Base-by-base conservation (phyloP, 83 land plant species). In the Picea abies region DNA sequence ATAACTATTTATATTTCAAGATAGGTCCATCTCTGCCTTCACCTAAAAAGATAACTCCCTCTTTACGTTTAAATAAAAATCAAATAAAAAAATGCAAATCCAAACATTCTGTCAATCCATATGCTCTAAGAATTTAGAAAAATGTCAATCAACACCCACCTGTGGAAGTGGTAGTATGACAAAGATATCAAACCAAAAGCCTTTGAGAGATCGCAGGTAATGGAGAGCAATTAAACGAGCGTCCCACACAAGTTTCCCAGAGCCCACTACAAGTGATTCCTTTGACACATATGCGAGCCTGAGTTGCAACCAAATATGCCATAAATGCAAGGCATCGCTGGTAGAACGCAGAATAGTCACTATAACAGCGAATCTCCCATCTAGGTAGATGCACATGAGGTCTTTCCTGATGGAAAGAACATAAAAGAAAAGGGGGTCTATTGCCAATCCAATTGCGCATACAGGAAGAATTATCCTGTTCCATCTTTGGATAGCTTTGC, bases 231-330 rank as follows among this genome's bases (percentile, higher is more conserved):
- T 82, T 49, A 86, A 82, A 10, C 88, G 87, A 20, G 96, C 82
- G 80, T 97, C 99, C 99, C 98, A 97, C 65, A 95, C 96, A 22
- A 96, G 96, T 80, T 95, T 95, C 64, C 99, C 99, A 60, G 94
- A 91, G 6, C 99, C 99, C 20, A 97, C 90, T n/a, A 97, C 96
- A 23, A 95, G 87, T 56, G 94, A 91, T 81, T 97, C 93, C 76
- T 90, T 84, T 9, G 96, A 95, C 47, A 97, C 92, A 86, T 93
- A 97, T 3, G 99, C 99, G 80, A 92, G 82, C 91, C 94, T 84
- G 69, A 97, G 84, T 86, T 97, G 99, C 84, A 93, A 79, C 99
- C 99, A 93, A 75, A 97, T 75, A 82, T 97, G 93, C 37, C 60
- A 84, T 73, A 95, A 62, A 70, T 90, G 95, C 82, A 88, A 90